A percentile compares a stretch with the other conserved stretches of the same genome.
These are phyloP conservation scores for Erodium chrysanthum DNA, from an alignment of 441 rosid species.

Conservation along the genomic window DNA sequence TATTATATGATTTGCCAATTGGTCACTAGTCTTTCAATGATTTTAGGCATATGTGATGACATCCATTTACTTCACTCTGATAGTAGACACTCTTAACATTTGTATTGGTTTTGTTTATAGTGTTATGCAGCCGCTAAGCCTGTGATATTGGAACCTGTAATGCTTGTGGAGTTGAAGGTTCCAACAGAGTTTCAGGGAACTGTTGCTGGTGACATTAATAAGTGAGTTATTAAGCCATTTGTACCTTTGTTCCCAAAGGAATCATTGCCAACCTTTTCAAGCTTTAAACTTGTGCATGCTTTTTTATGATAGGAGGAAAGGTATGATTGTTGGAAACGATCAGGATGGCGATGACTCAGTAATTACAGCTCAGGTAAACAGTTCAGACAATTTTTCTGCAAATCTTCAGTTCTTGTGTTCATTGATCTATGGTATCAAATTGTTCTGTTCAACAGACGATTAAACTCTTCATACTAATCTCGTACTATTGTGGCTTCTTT, in stretches of 20 bases:
- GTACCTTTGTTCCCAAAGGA: background rate
- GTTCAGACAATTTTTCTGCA: too few relatives aligned
- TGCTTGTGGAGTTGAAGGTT: constrained; percentile 85
- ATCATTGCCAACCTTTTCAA: background rate
- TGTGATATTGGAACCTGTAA: constrained; percentile 83
- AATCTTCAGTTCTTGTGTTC: too few relatives aligned
- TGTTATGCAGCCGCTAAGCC: constrained; percentile 82
- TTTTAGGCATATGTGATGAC: too few relatives aligned
- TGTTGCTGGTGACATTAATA: constrained; percentile 90
- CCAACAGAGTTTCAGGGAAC: constrained; percentile 95
- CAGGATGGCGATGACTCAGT: constrained; percentile 97
- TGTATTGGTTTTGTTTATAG: constrained; percentile 23
- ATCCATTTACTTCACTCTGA: background rate
- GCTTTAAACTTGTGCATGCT: constrained; percentile 9
- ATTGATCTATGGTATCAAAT: too few relatives aligned
- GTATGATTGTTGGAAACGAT: constrained; percentile 85
- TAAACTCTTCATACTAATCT: too few relatives aligned
- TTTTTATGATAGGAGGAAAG: constrained; percentile 65
- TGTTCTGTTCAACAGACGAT: too few relatives aligned
- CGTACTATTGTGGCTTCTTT: too few relatives aligned
- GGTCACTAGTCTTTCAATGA: too few relatives aligned
- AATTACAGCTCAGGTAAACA: constrained; percentile 61
- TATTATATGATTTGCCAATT: background rate
- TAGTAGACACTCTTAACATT: background rate
- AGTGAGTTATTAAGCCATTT: constrained; percentile 34